Evolutionary conservation across 2,329 filamentous ascomycete genomes (phyloP).

Genomic region (Pseudophaeomoniella oleicola): DNA sequence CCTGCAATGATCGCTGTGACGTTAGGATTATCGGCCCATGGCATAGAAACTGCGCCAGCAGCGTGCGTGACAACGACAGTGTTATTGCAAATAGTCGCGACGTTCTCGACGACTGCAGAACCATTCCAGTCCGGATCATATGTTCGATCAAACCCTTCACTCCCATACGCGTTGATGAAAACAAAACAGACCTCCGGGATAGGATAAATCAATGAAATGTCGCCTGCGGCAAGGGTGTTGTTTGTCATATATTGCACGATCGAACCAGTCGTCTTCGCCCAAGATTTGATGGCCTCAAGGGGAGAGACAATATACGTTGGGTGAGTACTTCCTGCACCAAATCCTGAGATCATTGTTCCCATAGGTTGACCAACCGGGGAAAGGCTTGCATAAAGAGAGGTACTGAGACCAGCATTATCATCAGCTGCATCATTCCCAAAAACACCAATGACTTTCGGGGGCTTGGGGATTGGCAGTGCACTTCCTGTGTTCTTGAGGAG

Average conservation of each 20-base stretch:
- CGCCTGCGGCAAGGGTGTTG: slow-evolving; percentile 20
- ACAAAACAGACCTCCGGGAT: slow-evolving; percentile 10
- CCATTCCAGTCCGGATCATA: not conserved
- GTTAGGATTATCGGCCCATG: slow-evolving; percentile 48
- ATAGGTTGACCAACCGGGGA: too few relatives aligned
- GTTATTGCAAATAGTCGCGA: slow-evolving; percentile 44
- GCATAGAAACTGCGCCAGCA: slow-evolving; percentile 42
- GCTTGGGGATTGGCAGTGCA: slow-evolving; percentile 38
- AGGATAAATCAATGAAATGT: slow-evolving; percentile 10
- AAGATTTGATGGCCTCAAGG: slow-evolving; percentile 31
- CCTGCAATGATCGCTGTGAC: slow-evolving; percentile 50
- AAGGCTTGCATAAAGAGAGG: not conserved
- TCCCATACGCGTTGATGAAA: not conserved
- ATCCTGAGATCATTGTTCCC: not conserved
- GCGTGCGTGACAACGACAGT: slow-evolving; percentile 54
- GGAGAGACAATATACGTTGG: slow-evolving; percentile 37
- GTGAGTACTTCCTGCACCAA: slow-evolving; percentile 28
- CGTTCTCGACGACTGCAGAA: slow-evolving; percentile 30
- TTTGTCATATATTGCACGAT: slow-evolving; percentile 23
- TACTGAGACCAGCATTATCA: slow-evolving; percentile 2
- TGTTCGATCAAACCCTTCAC: not conserved
- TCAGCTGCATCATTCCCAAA: slow-evolving; percentile 35
- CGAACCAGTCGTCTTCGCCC: slow-evolving; percentile 11
- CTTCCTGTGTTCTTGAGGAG: slow-evolving; percentile 46
- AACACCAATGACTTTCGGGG: slow-evolving; percentile 29